Conservation (phyloP, 108 stramenopile genomes). For the Fistulifera solaris region DNA sequence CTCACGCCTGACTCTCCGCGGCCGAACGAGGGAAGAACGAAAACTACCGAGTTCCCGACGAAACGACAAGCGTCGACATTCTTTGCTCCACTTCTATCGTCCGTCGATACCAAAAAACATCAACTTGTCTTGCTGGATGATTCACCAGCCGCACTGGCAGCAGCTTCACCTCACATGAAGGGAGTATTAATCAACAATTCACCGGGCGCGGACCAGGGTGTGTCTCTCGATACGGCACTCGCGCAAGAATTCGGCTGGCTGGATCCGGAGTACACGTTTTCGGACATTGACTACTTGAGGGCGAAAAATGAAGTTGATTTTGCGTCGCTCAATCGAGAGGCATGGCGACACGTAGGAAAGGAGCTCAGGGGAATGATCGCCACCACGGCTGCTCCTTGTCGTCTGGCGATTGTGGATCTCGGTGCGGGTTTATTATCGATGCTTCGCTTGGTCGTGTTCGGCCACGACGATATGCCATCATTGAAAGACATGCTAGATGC, state of each 20-base stretch:
- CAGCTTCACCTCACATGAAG: not conserved
- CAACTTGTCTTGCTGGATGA: conserved; percentile 25
- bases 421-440: conserved; percentile 73
- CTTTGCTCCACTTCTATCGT: conserved; percentile 27
- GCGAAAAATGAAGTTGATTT: conserved; percentile 72
- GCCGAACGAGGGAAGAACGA: not conserved
- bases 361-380: conserved; percentile 3
- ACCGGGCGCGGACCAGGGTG: not conserved
- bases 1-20: conserved; percentile 55
- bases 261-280: conserved; percentile 33
- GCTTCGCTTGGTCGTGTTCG: conserved; percentile 46
- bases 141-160: conserved; percentile 7
- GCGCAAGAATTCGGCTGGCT: conserved; percentile 41
- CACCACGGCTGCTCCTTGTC: not conserved
- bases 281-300: conserved; percentile 54
- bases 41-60: conserved; percentile 36
- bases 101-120: not conserved
- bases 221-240: conserved; percentile 43
- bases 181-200: not conserved
- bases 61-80: conserved; percentile 51
- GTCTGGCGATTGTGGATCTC: conserved; percentile 50
- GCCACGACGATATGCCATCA: conserved; percentile 26
- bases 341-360: conserved; percentile 45
- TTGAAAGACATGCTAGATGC: conserved; percentile 14
- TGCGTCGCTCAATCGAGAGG: conserved; percentile 43